A percentile compares a stretch with the other conserved stretches of the same genome.
phyloP scores from a whole-genome alignment of 148 eudicot genomes.

The Rhododendron simsii region DNA sequence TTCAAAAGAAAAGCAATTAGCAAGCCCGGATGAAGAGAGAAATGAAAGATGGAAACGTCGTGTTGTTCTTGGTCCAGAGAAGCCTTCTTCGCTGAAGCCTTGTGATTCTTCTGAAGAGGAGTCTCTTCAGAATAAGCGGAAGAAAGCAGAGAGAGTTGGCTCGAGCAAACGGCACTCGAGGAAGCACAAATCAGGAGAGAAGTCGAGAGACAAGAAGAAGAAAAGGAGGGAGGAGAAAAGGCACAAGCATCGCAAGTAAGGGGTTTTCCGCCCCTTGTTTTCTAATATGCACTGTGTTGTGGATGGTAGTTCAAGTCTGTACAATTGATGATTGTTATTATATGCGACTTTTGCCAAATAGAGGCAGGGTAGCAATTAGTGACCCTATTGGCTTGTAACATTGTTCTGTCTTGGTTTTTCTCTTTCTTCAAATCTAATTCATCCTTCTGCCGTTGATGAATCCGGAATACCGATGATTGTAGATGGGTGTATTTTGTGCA shows the following conservation, averaged over 20 bases:
- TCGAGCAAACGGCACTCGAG: slow-evolving; percentile 51
- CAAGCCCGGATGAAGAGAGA: slow-evolving; percentile 8
- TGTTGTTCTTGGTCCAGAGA: slow-evolving; percentile 58
- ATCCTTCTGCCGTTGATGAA: neutral
- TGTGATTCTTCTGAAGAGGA: slow-evolving; percentile 48
- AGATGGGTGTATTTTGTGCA: neutral
- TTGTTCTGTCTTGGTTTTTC: neutral
- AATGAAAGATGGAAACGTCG: slow-evolving; percentile 21
- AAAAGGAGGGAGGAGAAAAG: slow-evolving; percentile 42
- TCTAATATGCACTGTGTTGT: neutral
- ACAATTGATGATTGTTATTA: neutral
- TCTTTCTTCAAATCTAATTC: neutral
- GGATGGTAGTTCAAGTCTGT: slow-evolving; percentile 1
- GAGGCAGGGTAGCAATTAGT: neutral
- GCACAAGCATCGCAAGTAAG: slow-evolving; percentile 25
- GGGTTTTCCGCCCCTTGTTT: neutral
- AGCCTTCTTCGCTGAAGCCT: slow-evolving; percentile 36
- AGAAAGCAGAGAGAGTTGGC: slow-evolving; percentile 39
- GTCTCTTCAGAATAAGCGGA: slow-evolving; percentile 19
- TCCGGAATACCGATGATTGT: neutral
- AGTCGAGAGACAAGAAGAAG: slow-evolving; percentile 50
- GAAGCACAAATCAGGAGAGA: slow-evolving; percentile 58
- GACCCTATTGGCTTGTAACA: neutral
- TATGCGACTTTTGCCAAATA: neutral
- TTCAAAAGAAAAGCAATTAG: slow-evolving; percentile 20